Base-by-base conservation (phyloP, 352 stramenopile species). In the Phytophthora uliginosa region DNA sequence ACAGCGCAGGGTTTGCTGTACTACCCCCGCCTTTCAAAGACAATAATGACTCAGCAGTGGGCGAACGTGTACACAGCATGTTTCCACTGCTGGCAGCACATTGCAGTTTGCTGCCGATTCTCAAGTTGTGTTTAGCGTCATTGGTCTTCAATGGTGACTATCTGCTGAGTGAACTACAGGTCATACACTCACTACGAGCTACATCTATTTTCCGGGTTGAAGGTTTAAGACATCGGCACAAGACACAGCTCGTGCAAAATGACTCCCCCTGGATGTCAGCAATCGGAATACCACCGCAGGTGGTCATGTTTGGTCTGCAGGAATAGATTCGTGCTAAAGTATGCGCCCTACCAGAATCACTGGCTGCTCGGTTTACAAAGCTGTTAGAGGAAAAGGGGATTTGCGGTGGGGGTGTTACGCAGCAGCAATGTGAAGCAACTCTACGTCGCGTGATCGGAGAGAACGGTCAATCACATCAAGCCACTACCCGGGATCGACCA, bases 281-380 rank as follows among this genome's bases (percentile, higher is more conserved):
- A 18, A 59, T 28, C 18, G 53, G 53, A 4, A 59, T 59, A 12
- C 31, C 17, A 26, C 53, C 28, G 2, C 53, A 59, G 28, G 53
- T 59, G 15, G 31, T 59, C 3, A 59, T 59, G 53, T 59, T 59
- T 28, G 53, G 31, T 15, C 31, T 59, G n/a, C 53, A 59, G n/a
- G 31, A 59, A 6, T 1, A 59, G 7, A 59, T 59, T n/a, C 53
- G 28, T 9, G 18, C 53, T 17, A 47, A 28, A 18, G 53, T 59
- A 45, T 59, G 53, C 18, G 53, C 53, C 13, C 53, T 59, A 7
- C 53, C 31, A 28, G 31, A 59, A 28, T 59, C 28, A 18, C n/a
- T 59, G 31, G 53, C 53, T 59, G 28, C 15, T 42, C 15, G 53
- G 7, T 59, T 59, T 59, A 28, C 17, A 26, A 59, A 42, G 12